A percentile compares a stretch with the other conserved stretches of the same genome.
phyloP scores from a whole-genome alignment of 345 rosid species.

The Moricandia moricandioides region DNA sequence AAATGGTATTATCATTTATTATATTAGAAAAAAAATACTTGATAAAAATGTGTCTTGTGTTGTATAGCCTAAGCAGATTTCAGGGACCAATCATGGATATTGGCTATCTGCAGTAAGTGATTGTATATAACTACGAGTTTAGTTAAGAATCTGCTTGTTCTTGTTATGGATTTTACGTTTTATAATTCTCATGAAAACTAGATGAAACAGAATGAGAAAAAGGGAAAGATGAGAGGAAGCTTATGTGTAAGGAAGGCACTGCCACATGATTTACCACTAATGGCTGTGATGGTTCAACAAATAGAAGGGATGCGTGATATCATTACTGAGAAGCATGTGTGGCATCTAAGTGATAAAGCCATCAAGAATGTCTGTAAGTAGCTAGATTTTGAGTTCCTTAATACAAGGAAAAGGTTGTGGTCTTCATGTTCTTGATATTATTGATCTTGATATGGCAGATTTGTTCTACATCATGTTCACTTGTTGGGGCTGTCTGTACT shows the following conservation, averaged over 20 bases:
- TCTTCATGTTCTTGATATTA: neutral
- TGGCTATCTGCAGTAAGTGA: slow-evolving; percentile 36
- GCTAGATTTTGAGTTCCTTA: neutral
- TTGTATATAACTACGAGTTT: neutral
- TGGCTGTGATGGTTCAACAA: slow-evolving; percentile 85
- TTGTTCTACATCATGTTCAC: slow-evolving; percentile 83
- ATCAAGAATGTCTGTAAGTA: slow-evolving; percentile 77
- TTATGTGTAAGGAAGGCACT: slow-evolving; percentile 50
- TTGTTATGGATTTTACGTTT: too few relatives aligned
- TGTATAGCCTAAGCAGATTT: too few relatives aligned
- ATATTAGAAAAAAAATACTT: too few relatives aligned
- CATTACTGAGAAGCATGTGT: slow-evolving; percentile 60
- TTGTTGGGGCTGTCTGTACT: slow-evolving; percentile 87
- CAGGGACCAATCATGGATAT: too few relatives aligned
- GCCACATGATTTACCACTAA: slow-evolving; percentile 65
- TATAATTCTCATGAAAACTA: neutral
- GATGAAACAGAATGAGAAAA: slow-evolving; percentile 18
- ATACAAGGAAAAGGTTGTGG: neutral
- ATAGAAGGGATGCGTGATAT: slow-evolving; percentile 67
- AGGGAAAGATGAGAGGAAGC: slow-evolving; percentile 37
- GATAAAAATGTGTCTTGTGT: too few relatives aligned
- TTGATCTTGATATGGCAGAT: slow-evolving; percentile 44
- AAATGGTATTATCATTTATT: too few relatives aligned
- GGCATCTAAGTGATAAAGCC: slow-evolving; percentile 84
- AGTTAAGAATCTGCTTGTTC: neutral